phyloP scores from a whole-genome alignment of 352 stramenopile genomes.

The Ophiocytium majus region DNA sequence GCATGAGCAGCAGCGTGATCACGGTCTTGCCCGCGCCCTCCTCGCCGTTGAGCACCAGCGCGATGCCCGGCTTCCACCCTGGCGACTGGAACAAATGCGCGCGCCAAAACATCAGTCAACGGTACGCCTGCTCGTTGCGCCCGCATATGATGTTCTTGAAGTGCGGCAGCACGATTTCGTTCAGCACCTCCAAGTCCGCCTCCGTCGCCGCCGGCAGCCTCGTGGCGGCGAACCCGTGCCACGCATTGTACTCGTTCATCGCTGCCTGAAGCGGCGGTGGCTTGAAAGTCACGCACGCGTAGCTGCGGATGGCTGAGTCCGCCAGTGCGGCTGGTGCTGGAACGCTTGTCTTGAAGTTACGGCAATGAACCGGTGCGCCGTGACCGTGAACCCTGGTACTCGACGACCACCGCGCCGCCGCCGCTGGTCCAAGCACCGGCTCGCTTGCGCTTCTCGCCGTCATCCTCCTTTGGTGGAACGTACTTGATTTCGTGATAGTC shows the following conservation, averaged over 20 bases:
- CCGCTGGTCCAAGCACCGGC: no score
- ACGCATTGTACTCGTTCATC: neutral
- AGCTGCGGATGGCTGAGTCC: neutral
- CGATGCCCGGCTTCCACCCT: neutral
- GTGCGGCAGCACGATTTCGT: neutral
- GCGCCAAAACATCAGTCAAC: neutral
- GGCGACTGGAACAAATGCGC: neutral
- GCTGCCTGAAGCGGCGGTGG: neutral
- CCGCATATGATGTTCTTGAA: conserved; percentile 3
- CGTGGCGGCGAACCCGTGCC: neutral
- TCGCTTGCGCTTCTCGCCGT: no score
- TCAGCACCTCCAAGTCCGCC: neutral
- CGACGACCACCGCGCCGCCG: no score
- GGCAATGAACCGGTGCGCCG: no score
- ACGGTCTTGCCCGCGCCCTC: neutral
- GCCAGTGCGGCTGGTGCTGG: no score
- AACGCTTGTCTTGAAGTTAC: no score
- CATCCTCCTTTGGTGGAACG: no score
- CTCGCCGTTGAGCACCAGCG: neutral
- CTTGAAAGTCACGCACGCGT: neutral
- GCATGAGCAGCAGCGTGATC: neutral
- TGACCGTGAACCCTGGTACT: no score
- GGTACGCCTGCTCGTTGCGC: neutral
- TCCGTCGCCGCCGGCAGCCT: neutral
- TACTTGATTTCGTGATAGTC: no score